Evolutionary conservation across 108 stramenopile species (phyloP), one percentile per base, ranked within the genome.

Genomic region (Nitzschia sp.): DNA sequence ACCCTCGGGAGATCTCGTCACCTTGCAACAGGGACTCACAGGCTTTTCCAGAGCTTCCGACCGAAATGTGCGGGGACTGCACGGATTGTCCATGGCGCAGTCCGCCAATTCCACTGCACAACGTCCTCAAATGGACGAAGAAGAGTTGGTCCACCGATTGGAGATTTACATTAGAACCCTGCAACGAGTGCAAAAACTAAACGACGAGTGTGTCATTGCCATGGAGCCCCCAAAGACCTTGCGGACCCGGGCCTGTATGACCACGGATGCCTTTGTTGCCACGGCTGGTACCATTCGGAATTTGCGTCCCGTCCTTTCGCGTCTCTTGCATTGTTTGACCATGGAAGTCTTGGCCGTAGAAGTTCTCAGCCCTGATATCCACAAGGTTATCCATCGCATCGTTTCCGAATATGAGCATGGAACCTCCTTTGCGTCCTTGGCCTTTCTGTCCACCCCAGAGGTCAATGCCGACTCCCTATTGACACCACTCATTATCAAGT

Each of bases 361-460:
- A 51, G 65, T 82, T 53, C 69, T 89, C 62, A 72, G 78, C 39
- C 79, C 82, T 44, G 87, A 88, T 12, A 69, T 86, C 58, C 60
- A 63, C 48, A 55, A 63, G 25, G 69, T 78, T 51, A 87, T 93
- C 42, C 81, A 76, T 20, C 79, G 87, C 53, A 73, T 92, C 10
- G 85, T 80, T 20, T 81, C 73, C 12, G 86, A 90, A 50, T 93
- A 93, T 53, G 92, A 90, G 57, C 89, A 90, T 57, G 68, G 80
- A 34, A 86, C 86, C 1, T 90, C 89, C 17, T 93, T 93, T 75
- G 92, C 87, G 10, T 89, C 88, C 20, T 73, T 93, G 38, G 92
- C 92, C 0, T 93, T 93, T 60, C 66, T 93, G 39, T 90, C 89
- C 2, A 83, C 87, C 7, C 92, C 92, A 10, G 89, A 93, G 53